Evolutionary conservation across 1,139 yeast genomes (phyloP).

Genomic region (Lodderomyces oxycetoniae): DNA sequence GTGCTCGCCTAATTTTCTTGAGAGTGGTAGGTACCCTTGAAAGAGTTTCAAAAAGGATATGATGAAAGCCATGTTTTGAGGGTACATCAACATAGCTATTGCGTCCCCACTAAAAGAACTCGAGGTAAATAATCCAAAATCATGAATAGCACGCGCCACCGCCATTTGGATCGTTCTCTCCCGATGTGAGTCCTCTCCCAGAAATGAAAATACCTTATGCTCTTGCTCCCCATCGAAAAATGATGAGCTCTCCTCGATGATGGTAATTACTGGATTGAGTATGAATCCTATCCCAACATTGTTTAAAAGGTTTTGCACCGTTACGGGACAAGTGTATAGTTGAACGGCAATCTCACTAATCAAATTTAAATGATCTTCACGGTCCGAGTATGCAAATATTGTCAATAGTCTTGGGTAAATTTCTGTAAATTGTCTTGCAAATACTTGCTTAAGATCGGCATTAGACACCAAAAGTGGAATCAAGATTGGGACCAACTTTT

Average conservation of each 20-base stretch:
- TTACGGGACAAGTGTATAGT: conserved; percentile 60
- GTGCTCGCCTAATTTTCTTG: conserved; percentile 64
- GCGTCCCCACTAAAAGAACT: conserved; percentile 21
- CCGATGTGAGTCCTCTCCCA: conserved; percentile 15
- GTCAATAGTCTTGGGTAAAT: conserved; percentile 52
- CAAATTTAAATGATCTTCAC: conserved; percentile 60
- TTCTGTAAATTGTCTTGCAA: conserved; percentile 50
- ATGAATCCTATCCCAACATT: conserved; percentile 36
- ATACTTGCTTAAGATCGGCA: conserved; percentile 37
- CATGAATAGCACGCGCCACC: conserved; percentile 34
- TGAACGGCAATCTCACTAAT: conserved; percentile 56
- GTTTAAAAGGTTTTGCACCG: conserved; percentile 40
- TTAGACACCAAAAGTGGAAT: conserved; percentile 55
- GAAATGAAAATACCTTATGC: conserved; percentile 23
- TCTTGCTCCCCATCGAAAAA: conserved; percentile 22
- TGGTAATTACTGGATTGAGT: conserved; percentile 43
- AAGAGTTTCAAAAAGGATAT: conserved; percentile 44
- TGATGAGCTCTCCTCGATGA: conserved; percentile 39
- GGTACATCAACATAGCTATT: conserved; percentile 22
- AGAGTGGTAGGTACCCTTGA: conserved; percentile 54
- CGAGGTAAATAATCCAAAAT: conserved; percentile 42
- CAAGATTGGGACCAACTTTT: conserved; percentile 40
- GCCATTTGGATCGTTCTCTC: conserved; percentile 27
- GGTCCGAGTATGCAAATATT: conserved; percentile 47
- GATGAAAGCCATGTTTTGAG: conserved; percentile 32